These are phyloP conservation scores for Chalciporus chontae DNA, from an alignment of 768 basidiomycete genomes.

Conservation along the genomic window DNA sequence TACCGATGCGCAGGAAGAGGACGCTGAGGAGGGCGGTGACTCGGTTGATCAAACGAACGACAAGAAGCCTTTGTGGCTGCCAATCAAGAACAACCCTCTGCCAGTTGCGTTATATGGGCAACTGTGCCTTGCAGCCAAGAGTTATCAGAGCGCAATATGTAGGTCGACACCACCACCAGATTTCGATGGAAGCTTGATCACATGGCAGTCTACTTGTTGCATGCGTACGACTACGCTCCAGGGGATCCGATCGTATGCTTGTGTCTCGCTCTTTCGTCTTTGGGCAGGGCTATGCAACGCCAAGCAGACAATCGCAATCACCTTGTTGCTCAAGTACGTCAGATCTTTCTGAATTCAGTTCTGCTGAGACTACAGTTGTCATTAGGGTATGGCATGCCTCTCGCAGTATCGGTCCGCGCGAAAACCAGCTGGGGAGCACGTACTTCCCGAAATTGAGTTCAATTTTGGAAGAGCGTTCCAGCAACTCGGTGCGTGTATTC, in stretches of 20 bases:
- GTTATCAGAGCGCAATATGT: conserved; percentile 92
- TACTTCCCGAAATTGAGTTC: conserved; percentile 78
- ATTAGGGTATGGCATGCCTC: conserved; percentile 80
- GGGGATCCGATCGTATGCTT: conserved; percentile 86
- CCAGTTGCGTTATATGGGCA: conserved; percentile 77
- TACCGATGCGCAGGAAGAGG: conserved; percentile 27
- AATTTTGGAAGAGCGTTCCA: conserved; percentile 94
- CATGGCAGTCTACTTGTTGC: conserved; percentile 75
- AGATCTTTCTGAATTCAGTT: neutral
- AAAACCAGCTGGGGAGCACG: conserved; percentile 35
- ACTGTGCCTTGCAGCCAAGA: conserved; percentile 77
- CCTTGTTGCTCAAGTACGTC: conserved; percentile 65
- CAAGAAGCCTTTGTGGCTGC: conserved; percentile 38
- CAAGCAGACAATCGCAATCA: conserved; percentile 95
- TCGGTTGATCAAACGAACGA: conserved; percentile 18
- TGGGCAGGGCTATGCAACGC: conserved; percentile 89
- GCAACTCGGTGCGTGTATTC: conserved; percentile 63
- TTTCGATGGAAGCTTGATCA: neutral
- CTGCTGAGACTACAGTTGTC: neutral
- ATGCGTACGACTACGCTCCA: conserved; percentile 81
- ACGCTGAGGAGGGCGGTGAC: conserved; percentile 30
- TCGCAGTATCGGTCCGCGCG: conserved; percentile 73
- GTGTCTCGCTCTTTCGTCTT: conserved; percentile 75
- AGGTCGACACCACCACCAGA: conserved; percentile 29
- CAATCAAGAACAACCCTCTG: conserved; percentile 70